These are phyloP conservation scores for Phytophthora uliginosa DNA, from an alignment of 352 stramenopile genomes.

Conservation along the genomic window DNA sequence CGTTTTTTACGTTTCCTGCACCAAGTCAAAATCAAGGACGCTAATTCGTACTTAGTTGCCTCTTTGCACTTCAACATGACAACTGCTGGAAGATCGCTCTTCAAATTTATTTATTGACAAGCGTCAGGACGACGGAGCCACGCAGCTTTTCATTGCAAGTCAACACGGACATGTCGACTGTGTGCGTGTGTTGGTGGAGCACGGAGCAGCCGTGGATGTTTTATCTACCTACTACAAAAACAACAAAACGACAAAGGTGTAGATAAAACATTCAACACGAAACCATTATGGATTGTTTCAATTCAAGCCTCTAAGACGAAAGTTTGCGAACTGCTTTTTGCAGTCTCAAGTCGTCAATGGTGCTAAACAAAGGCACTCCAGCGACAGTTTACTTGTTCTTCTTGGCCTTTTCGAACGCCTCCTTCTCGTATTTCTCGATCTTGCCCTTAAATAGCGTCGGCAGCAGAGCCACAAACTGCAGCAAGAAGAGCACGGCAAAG, in stretches of 20 bases:
- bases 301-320: background rate
- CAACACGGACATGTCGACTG: background rate
- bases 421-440: slow-evolving; percentile 86
- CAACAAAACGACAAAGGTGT: background rate
- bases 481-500: slow-evolving; percentile 84
- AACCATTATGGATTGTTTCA: background rate
- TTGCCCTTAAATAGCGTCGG: slow-evolving; percentile 91
- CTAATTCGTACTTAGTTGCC: too few relatives aligned
- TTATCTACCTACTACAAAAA: background rate
- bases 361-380: background rate
- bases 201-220: background rate
- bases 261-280: background rate
- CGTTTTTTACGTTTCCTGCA: too few relatives aligned
- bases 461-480: slow-evolving; percentile 88
- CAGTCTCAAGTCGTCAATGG: background rate
- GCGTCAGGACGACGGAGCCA: background rate
- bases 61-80: too few relatives aligned
- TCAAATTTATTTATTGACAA: background rate
- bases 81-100: too few relatives aligned
- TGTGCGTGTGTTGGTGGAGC: background rate
- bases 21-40: too few relatives aligned
- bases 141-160: background rate
- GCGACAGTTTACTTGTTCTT: slow-evolving; percentile 45
- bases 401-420: slow-evolving; percentile 77
- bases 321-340: background rate